A percentile compares a stretch with the other conserved stretches of the same genome.
phyloP scores from a whole-genome alignment of 345 rosid genomes.

The Turritis glabra region DNA sequence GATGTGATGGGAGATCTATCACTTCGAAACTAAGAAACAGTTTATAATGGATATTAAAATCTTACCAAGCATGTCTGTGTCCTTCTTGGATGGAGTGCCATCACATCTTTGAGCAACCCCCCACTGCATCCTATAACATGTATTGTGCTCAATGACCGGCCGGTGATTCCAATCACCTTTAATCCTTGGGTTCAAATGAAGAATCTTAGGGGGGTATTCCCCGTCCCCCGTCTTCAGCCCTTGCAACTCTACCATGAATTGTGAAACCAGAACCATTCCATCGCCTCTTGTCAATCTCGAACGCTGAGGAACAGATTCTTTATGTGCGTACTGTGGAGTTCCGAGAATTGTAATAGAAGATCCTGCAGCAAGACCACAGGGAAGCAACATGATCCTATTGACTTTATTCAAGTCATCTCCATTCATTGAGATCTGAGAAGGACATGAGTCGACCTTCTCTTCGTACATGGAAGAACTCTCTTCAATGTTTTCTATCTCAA shows the following conservation, averaged over 20 bases:
- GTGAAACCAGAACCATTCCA: constrained; percentile 79
- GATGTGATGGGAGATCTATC: neutral
- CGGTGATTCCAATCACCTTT: constrained; percentile 90
- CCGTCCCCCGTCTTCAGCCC: constrained; percentile 90
- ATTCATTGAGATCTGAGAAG: constrained; percentile 74
- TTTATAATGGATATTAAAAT: constrained; percentile 8
- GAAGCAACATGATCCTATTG: constrained; percentile 74
- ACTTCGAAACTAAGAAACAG: neutral
- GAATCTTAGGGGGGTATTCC: constrained; percentile 94
- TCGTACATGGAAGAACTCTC: constrained; percentile 41
- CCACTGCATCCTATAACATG: constrained; percentile 99
- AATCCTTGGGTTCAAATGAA: constrained; percentile 91
- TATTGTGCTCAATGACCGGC: constrained; percentile 95
- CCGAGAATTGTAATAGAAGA: constrained; percentile 94
- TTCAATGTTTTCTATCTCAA: constrained; percentile 47
- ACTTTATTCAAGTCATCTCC: constrained; percentile 72
- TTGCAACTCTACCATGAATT: constrained; percentile 94
- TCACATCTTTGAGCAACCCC: constrained; percentile 93
- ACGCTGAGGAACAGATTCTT: constrained; percentile 80
- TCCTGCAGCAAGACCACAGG: constrained; percentile 94
- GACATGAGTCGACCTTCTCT: constrained; percentile 65
- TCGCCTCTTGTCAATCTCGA: constrained; percentile 50
- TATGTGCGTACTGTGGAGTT: constrained; percentile 82
- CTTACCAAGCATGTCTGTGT: constrained; percentile 81
- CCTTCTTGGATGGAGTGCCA: constrained; percentile 78